Evolutionary conservation across 257 asterid species (phyloP).

Genomic region (Plantago elongata): DNA sequence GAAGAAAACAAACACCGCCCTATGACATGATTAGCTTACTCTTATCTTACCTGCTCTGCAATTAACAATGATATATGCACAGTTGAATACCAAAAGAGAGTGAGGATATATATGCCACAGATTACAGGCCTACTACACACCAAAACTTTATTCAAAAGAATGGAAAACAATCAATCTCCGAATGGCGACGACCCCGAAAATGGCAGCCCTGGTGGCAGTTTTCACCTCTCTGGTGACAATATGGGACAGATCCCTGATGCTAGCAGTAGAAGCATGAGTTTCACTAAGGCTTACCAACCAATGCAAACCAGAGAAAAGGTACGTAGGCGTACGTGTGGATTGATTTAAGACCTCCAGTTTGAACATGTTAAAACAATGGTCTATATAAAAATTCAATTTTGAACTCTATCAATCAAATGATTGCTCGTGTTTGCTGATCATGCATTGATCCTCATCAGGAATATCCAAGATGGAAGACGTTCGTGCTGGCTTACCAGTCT

Average conservation of each 20-base stretch:
- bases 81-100: conserved; percentile 7
- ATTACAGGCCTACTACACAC: too few species aligned
- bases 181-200: conserved; percentile 3
- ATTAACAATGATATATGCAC: conserved; percentile 1
- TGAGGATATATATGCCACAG: conserved; percentile 4
- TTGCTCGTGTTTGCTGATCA: not conserved
- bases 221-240: conserved; percentile 12
- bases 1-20: not conserved
- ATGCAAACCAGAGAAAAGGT: conserved; percentile 30
- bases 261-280: conserved; percentile 28
- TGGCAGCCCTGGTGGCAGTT: not conserved
- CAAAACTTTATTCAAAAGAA: not conserved
- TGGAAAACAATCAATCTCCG: conserved; percentile 16
- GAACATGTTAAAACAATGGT: not conserved
- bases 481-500: conserved; percentile 60
- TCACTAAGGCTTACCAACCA: conserved; percentile 27
- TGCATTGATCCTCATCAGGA: conserved; percentile 23
- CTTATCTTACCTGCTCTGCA: conserved; percentile 1
- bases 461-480: conserved; percentile 40
- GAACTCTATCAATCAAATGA: not conserved
- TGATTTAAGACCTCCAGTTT: not conserved
- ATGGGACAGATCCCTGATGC: conserved; percentile 6
- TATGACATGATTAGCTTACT: not conserved
- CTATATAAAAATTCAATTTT: too few species aligned
- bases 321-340: not conserved